Evolutionary conservation across 1,284 basidiomycete genomes (phyloP), one percentile per base, ranked within the genome.

Genomic region (Cutaneotrichosporon sp.): DNA sequence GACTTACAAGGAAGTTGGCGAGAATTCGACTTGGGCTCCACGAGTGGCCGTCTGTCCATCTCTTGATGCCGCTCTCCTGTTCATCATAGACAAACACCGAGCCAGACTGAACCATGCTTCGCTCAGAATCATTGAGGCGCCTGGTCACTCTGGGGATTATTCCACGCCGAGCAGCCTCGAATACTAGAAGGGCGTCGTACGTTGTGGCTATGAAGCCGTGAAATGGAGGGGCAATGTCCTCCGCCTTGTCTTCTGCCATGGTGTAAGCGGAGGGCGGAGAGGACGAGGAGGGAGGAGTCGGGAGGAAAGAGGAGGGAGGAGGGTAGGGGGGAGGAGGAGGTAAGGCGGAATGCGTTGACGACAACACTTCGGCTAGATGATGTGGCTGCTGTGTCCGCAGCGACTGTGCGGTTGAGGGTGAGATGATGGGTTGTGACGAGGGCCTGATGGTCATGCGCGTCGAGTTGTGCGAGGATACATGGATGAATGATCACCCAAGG

Each of bases 51-150:
- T 98, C 93, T 0, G 94, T 98, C 93, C 94, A 97, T 46, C 94
- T 82, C 77, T 96, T 97, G 79, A 98, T 97, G 32, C 92, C 92
- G 65, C 89, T 91, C 75, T 97, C 91, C 64, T 90, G 86, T 77
- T 97, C 93, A 74, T 98, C 91, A 70, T 97, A 97, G 55, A 97
- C 93, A 67, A 97, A 98, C 27, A 98, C 90, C 4, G 88, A 88
- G 52, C 94, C 94, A 8, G 88, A 91, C 26, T 85, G 84, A 68
- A 98, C 94, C 83, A 94, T 88, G 64, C 84, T 87, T 55, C 89
- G 82, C 74, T 98, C 94, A 37, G 87, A 82, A 70, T 97, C 93
- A 58, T 92, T 89, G 47, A 98, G 81, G 27, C 94, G 83, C 31
- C 94, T 83, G n/a, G 90, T 93, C 35, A 98, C 89, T 52, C 92